phyloP scores from a whole-genome alignment of 805 yeast species.

The Metschnikowia noctiluminum region DNA sequence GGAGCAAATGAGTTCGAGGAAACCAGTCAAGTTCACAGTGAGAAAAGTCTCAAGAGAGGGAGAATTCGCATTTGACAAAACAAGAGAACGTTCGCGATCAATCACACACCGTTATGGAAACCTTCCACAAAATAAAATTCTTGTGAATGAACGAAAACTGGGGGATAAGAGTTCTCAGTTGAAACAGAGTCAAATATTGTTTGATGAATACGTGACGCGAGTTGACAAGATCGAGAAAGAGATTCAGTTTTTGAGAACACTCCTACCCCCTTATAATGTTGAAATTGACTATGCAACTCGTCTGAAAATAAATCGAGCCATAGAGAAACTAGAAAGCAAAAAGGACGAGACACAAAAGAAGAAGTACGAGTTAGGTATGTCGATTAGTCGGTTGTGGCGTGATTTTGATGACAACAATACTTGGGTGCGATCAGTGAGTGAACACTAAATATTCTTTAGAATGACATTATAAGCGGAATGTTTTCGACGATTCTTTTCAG shows the following conservation, averaged over 20 bases:
- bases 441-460: conserved; percentile 8
- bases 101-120: conserved; percentile 17
- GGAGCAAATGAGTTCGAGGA: conserved; percentile 4
- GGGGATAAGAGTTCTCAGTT: conserved; percentile 13
- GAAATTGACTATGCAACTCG: conserved; percentile 42
- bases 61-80: not conserved
- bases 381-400: conserved; percentile 43
- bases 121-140: conserved; percentile 16
- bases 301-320: conserved; percentile 37
- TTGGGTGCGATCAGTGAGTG: conserved; percentile 36
- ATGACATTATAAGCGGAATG: too few species aligned
- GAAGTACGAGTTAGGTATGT: conserved; percentile 39
- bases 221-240: conserved; percentile 41
- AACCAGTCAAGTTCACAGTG: conserved; percentile 21
- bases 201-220: conserved; percentile 30
- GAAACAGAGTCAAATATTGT: conserved; percentile 27
- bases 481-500: too few species aligned
- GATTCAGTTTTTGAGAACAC: conserved; percentile 32
- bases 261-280: conserved; percentile 43
- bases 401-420: conserved; percentile 40
- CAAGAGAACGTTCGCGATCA: not conserved
- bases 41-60: conserved; percentile 19
- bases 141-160: conserved; percentile 9
- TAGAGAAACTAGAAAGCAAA: conserved; percentile 36
- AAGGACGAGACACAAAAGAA: conserved; percentile 41